A percentile compares a stretch with the other conserved stretches of the same genome.
These are phyloP conservation scores for Penicillium vulpinum DNA, from an alignment of 2,329 filamentous ascomycete species.

Conservation along the genomic window DNA sequence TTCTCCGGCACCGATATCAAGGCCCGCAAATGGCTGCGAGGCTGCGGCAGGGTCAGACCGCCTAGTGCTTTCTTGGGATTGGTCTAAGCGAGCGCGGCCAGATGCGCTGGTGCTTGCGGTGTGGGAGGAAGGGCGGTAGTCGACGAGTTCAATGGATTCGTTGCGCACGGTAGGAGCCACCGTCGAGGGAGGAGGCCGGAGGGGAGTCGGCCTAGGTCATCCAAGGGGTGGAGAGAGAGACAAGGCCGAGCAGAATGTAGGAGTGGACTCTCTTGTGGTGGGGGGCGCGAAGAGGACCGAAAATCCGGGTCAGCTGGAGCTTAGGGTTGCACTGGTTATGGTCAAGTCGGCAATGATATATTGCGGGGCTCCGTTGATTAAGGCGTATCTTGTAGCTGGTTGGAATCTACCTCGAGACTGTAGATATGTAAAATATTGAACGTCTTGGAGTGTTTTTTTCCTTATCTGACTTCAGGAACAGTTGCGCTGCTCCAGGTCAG, in stretches of 20 bases:
- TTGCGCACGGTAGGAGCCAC: constrained; percentile 23
- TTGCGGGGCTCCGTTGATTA: constrained; percentile 8
- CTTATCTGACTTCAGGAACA: constrained; percentile 19
- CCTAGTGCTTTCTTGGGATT: background rate
- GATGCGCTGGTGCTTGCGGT: constrained; percentile 3
- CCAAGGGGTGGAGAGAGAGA: constrained; percentile 9
- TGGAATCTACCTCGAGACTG: constrained; percentile 11
- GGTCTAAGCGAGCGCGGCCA: constrained; percentile 9
- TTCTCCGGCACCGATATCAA: background rate
- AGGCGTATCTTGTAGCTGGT: background rate
- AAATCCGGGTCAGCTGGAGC: constrained; percentile 1
- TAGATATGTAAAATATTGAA: constrained; percentile 1
- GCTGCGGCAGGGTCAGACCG: constrained; percentile 10
- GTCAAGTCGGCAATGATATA: constrained; percentile 16
- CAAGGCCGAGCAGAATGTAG: constrained; percentile 15
- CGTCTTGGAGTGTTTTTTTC: background rate
- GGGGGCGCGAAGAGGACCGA: background rate
- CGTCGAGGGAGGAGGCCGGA: constrained; percentile 17
- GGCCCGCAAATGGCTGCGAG: constrained; percentile 14
- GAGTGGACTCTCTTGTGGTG: constrained; percentile 2
- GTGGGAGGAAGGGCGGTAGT: constrained; percentile 19
- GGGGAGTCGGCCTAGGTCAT: constrained; percentile 17
- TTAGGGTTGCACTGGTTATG: constrained; percentile 22
- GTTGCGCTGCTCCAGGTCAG: constrained; percentile 12
- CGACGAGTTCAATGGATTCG: constrained; percentile 38